Evolutionary conservation across 2,329 filamentous ascomycete species (phyloP).

Genomic region (Allantophomopsis cytisporea): DNA sequence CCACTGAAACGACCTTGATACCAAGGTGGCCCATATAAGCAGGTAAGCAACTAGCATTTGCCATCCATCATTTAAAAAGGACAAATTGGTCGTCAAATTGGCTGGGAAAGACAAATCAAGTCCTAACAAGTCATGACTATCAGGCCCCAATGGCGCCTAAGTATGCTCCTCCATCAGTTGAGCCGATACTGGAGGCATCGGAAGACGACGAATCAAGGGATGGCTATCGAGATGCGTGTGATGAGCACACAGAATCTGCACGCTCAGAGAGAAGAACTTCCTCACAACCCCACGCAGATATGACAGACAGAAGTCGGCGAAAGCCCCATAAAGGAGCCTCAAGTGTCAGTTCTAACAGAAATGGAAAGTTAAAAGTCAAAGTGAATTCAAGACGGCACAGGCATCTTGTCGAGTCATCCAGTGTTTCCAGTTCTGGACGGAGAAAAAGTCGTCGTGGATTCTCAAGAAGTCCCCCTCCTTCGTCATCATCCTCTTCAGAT

Average conservation of each 20-base stretch:
- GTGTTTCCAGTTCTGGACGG: slow-evolving; percentile 5
- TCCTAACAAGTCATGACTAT: too few relatives aligned
- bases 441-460: slow-evolving; percentile 7
- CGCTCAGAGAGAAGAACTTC: slow-evolving; percentile 2
- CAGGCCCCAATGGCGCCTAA: slow-evolving; percentile 10
- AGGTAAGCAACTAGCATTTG: too few relatives aligned
- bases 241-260: neutral
- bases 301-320: too few relatives aligned
- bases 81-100: too few relatives aligned
- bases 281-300: neutral
- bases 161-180: slow-evolving; percentile 12
- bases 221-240: too few relatives aligned
- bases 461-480: slow-evolving; percentile 3
- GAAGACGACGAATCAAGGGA: slow-evolving; percentile 11
- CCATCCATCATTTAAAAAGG: too few relatives aligned
- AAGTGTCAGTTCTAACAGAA: slow-evolving; percentile 1
- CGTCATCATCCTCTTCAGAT: slow-evolving; percentile 8
- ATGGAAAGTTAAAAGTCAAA: too few relatives aligned
- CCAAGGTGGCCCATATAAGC: too few relatives aligned
- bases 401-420: too few relatives aligned
- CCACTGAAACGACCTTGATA: too few relatives aligned
- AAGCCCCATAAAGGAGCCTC: slow-evolving; percentile 7
- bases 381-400: too few relatives aligned
- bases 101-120: too few relatives aligned
- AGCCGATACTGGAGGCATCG: slow-evolving; percentile 14